Conservation (phyloP, 331 rosid genomes). For the Malus hybrid region DNA sequence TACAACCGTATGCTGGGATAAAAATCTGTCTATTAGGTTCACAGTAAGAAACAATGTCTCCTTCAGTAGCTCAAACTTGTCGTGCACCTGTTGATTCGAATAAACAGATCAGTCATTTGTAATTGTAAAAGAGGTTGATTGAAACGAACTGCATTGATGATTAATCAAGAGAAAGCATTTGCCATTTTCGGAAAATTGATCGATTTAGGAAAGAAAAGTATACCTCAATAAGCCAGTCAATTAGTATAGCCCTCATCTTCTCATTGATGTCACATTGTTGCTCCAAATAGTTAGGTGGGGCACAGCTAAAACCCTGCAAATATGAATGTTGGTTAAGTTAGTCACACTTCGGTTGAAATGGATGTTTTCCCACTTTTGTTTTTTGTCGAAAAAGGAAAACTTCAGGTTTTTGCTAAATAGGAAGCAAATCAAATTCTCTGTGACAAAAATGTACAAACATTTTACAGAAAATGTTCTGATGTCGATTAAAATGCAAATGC, state of each 20-base stretch:
- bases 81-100: constrained; percentile 66
- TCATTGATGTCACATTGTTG: constrained; percentile 83
- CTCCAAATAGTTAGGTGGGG: constrained; percentile 54
- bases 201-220: not conserved
- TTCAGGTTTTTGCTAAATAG: not conserved
- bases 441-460: not conserved
- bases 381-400: not conserved
- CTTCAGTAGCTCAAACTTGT: constrained; percentile 80
- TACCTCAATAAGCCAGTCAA: constrained; percentile 99
- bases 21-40: constrained; percentile 76
- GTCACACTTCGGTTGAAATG: constrained; percentile 2
- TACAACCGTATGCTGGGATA: constrained; percentile 49
- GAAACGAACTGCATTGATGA: not conserved
- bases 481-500: not conserved
- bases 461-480: not conserved
- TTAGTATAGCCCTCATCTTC: constrained; percentile 86
- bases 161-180: not conserved
- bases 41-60: constrained; percentile 87
- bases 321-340: constrained; percentile 13
- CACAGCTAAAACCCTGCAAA: constrained; percentile 60
- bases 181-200: constrained; percentile 20
- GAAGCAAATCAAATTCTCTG: not conserved
- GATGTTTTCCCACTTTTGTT: not conserved
- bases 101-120: not conserved
- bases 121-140: not conserved